Conservation (phyloP, 768 basidiomycete genomes). For the Tulasnella sp. region DNA sequence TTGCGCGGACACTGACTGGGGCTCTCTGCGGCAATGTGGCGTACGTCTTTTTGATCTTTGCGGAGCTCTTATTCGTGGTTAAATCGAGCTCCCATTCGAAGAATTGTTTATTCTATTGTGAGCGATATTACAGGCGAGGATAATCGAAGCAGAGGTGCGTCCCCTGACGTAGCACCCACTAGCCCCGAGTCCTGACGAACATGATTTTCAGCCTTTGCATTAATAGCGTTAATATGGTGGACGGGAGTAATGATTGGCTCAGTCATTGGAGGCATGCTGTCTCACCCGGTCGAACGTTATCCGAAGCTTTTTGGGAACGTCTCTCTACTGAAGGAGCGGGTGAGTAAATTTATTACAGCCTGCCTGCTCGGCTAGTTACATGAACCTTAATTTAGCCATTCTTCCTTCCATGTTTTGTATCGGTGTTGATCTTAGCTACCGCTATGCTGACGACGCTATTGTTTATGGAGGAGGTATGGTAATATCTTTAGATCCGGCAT, state of each 20-base stretch:
- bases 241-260: conserved; percentile 16
- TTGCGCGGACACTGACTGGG: conserved; percentile 7
- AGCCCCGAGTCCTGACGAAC: not conserved
- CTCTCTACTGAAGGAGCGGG: conserved; percentile 34
- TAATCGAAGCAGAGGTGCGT: conserved; percentile 43
- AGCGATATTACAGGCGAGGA: conserved; percentile 58
- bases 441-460: conserved; percentile 40
- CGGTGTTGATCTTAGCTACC: conserved; percentile 37
- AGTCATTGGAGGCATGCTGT: conserved; percentile 49
- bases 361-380: not conserved
- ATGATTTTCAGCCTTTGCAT: not conserved
- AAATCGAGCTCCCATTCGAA: conserved; percentile 18
- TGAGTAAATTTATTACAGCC: not conserved
- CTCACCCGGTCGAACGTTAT: conserved; percentile 48
- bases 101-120: conserved; percentile 45
- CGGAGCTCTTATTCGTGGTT: too few species aligned
- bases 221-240: not conserved
- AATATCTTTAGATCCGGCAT: not conserved
- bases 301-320: conserved; percentile 38
- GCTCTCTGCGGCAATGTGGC: conserved; percentile 18
- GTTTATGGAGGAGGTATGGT: conserved; percentile 48
- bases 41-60: not conserved
- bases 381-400: conserved; percentile 32
- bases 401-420: conserved; percentile 52
- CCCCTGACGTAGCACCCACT: not conserved